Evolutionary conservation across 768 basidiomycete species (phyloP), one percentile per base, ranked within the genome.

Genomic region (Cystofilobasidium bisporidii): DNA sequence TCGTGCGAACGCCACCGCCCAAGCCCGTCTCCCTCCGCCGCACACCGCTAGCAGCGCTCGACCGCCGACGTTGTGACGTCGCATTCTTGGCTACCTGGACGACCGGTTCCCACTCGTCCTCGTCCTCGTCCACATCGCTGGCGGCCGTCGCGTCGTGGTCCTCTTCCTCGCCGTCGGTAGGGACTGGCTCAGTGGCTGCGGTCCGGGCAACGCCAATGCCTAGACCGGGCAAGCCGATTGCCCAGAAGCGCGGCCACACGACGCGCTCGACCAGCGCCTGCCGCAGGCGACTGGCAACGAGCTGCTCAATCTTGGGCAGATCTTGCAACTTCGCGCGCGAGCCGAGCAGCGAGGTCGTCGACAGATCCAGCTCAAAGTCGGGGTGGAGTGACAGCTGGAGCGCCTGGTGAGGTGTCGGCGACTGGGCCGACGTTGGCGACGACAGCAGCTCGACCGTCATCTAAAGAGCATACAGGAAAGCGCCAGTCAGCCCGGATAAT

Each of bases 291-390:
- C 87, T 83, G 71, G 89, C 83, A 61, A 99, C 90, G 61, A 99
- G 81, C 75, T 99, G 93, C 72, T 98, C 93, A 20, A 98, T 80
- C 77, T 99, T 99, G 30, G 96, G 94, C 0, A 99, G 89, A 74
- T 99, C 92, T 69, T 91, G 91, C 1, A 99, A 82, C 78, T 97
- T 96, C n/a, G 96, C 93, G 55, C 94, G 85, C 71, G 89, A 92
- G 24, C 96, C 96, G 80, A 98, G 86, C 5, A 97, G 82, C 32
- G 92, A 97, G 10, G 86, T 90, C 15, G 90, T 92, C 60, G 86
- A 84, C 50, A 99, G 81, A 72, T 88, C 85, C 24, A 99, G 84
- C 20, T 84, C 84, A 73, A 99, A 96, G 73, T 89, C 86, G 1
- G 91, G 87, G 30, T 88, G 84, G 26, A 99, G 83, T 36, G 84